These are phyloP conservation scores for Leucosporidium scottii DNA, from an alignment of 768 basidiomycete genomes.

Conservation along the genomic window DNA sequence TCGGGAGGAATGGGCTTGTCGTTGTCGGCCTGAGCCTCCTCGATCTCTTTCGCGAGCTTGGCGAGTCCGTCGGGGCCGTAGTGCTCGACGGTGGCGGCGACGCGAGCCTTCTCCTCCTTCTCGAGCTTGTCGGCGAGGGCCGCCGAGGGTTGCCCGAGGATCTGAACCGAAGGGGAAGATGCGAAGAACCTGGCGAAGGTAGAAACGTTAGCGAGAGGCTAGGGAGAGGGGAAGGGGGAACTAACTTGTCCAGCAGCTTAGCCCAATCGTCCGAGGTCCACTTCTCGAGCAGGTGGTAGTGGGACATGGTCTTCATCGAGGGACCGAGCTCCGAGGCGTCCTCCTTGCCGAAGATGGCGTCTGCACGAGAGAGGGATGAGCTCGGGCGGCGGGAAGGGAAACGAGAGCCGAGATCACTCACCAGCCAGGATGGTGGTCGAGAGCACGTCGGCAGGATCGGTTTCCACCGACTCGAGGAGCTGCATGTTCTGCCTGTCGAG, in stretches of 20 bases:
- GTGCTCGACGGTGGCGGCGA: constrained; percentile 58
- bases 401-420: constrained; percentile 8
- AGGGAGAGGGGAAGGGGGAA: constrained; percentile 6
- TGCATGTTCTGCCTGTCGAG: constrained; percentile 73
- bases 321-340: constrained; percentile 70
- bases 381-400: background rate
- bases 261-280: constrained; percentile 77
- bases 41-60: constrained; percentile 58
- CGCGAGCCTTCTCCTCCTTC: constrained; percentile 67
- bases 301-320: constrained; percentile 69
- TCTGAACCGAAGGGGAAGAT: constrained; percentile 61
- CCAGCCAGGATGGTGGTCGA: constrained; percentile 59
- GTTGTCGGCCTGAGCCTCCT: constrained; percentile 79
- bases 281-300: constrained; percentile 58
- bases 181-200: constrained; percentile 61
- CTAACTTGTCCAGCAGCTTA: constrained; percentile 64
- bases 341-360: constrained; percentile 65
- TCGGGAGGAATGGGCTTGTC: constrained; percentile 71
- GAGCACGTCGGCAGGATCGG: constrained; percentile 72
- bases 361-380: background rate
- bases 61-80: constrained; percentile 78
- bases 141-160: constrained; percentile 83
- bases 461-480: constrained; percentile 78
- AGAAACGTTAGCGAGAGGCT: background rate
- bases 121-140: constrained; percentile 71